Percentiles rank a stretch among this genome's conserved stretches.
These are phyloP conservation scores for Trebouxia sp. DNA, from an alignment of 139 green algal genomes.

Conservation along the genomic window DNA sequence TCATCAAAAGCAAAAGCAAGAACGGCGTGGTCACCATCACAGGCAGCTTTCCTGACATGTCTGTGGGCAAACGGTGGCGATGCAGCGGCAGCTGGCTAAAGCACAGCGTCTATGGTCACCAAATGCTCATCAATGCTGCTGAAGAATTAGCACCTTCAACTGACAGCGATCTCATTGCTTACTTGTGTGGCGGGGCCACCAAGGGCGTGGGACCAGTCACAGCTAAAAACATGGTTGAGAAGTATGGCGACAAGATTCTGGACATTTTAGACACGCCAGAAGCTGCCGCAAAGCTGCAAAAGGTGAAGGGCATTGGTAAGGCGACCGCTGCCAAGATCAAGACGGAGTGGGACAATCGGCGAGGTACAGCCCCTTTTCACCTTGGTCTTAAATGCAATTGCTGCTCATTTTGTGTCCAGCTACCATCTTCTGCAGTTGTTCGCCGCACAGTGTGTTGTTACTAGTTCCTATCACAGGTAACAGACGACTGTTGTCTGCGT, in stretches of 20 bases:
- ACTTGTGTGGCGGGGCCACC: constrained; percentile 20
- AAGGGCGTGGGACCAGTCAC: constrained; percentile 26
- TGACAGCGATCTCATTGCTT: background rate
- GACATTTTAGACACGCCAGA: constrained; percentile 16
- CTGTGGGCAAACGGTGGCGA: constrained; percentile 2
- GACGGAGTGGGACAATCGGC: constrained; percentile 38
- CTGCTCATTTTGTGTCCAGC: background rate
- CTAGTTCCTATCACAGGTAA: too few species aligned
- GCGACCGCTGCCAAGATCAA: constrained; percentile 55
- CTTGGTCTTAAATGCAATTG: background rate
- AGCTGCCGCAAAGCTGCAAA: background rate
- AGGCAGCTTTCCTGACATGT: constrained; percentile 17
- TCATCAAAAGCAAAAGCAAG: background rate
- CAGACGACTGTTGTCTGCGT: too few species aligned
- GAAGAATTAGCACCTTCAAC: background rate
- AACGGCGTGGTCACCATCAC: constrained; percentile 6
- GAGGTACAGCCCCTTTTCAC: constrained; percentile 19
- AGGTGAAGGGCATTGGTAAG: constrained; percentile 40
- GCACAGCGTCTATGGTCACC: constrained; percentile 14
- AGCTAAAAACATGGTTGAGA: constrained; percentile 7
- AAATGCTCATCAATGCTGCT: background rate
- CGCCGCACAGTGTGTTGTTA: too few species aligned
- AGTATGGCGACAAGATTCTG: constrained; percentile 9
- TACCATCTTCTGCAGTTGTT: too few species aligned
- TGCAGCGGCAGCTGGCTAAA: constrained; percentile 15